These are phyloP conservation scores for Ormosia emarginata DNA, from an alignment of 306 rosid species.

Conservation along the genomic window DNA sequence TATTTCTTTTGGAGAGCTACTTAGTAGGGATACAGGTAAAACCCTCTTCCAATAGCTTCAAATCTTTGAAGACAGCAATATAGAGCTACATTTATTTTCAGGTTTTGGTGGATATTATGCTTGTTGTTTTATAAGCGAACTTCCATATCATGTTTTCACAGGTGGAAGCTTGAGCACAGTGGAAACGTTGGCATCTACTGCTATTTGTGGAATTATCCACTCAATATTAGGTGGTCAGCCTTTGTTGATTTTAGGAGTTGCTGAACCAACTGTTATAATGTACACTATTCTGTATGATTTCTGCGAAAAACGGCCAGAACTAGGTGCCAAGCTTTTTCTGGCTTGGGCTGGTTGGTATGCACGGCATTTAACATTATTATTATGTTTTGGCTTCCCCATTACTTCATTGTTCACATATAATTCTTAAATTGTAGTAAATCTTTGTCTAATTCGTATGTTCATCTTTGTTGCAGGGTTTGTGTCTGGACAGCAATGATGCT, in stretches of 20 bases:
- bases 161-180: conserved; percentile 91
- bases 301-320: conserved; percentile 45
- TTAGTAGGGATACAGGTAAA: conserved; percentile 73
- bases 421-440: neutral
- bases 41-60: neutral
- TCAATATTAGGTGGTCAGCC: conserved; percentile 94
- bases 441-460: neutral
- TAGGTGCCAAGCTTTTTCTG: conserved; percentile 62
- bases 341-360: conserved; percentile 80
- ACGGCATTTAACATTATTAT: neutral
- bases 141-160: conserved; percentile 8
- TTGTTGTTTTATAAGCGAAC: neutral
- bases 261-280: conserved; percentile 96
- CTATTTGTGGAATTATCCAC: conserved; percentile 84
- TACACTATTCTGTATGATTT: conserved; percentile 65
- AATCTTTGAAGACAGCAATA: neutral
- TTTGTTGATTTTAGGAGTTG: conserved; percentile 88
- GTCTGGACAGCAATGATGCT: conserved; percentile 75
- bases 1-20: conserved; percentile 87
- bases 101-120: neutral
- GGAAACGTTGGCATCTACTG: conserved; percentile 89
- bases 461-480: conserved; percentile 70
- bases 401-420: neutral
- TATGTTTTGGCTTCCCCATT: neutral
- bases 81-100: no score